Percentiles rank a stretch among this genome's conserved stretches.
These are phyloP conservation scores for Mediolabrus comicus DNA, from an alignment of 108 stramenopile genomes.

Conservation along the genomic window DNA sequence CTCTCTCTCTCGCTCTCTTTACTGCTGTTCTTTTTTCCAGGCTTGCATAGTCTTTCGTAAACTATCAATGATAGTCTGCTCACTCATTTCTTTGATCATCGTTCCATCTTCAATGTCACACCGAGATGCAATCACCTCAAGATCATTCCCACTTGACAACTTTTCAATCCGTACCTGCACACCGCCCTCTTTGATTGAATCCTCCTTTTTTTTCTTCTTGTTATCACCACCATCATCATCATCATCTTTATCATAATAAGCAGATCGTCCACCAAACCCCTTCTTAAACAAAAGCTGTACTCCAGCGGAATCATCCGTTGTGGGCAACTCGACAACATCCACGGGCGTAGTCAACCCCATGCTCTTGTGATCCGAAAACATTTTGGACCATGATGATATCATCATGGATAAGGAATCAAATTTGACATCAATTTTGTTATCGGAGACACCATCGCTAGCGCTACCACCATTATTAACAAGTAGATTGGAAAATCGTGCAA, in stretches of 20 bases:
- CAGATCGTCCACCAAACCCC: not conserved
- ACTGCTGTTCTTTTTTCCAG: slow-evolving; percentile 38
- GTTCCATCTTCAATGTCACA: slow-evolving; percentile 57
- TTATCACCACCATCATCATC: not conserved
- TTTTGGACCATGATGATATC: slow-evolving; percentile 26
- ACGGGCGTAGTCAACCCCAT: slow-evolving; percentile 50
- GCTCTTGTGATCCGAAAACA: slow-evolving; percentile 17
- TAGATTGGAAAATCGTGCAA: slow-evolving; percentile 12
- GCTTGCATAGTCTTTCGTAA: slow-evolving; percentile 27
- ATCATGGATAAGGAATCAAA: slow-evolving; percentile 40
- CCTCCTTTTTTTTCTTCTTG: slow-evolving; percentile 12
- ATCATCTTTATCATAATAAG: slow-evolving; percentile 7
- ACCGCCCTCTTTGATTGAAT: slow-evolving; percentile 40
- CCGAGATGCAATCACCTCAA: slow-evolving; percentile 27
- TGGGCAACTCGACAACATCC: slow-evolving; percentile 11
- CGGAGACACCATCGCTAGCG: no score
- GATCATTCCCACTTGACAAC: not conserved
- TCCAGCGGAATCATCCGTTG: not conserved
- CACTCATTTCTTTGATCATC: slow-evolving; percentile 57
- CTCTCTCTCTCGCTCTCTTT: not conserved
- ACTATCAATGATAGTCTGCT: slow-evolving; percentile 44
- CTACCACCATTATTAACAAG: not conserved
- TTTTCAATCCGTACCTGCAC: slow-evolving; percentile 33
- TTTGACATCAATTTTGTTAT: slow-evolving; percentile 18
- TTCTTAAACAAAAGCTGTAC: slow-evolving; percentile 18